Evolutionary conservation across 768 basidiomycete species (phyloP), one percentile per base, ranked within the genome.

Genomic region (Rhizopogon sp.): DNA sequence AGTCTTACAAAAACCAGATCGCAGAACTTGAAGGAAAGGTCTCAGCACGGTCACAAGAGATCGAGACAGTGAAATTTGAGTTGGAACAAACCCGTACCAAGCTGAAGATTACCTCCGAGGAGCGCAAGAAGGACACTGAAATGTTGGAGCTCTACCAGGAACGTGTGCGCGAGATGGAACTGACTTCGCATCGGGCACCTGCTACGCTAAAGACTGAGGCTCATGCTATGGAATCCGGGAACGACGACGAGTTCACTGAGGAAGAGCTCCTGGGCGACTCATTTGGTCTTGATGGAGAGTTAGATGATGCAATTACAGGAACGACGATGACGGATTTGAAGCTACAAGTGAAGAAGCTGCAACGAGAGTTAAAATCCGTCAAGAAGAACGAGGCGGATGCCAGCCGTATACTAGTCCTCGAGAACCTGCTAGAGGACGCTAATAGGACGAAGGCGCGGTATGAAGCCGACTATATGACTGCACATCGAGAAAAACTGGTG

Each of bases 321-420:
- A 89, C 85, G 45, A 93, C 88, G 10, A 94, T 87, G 84, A 98
- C 93, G 1, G 92, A 93, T 66, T 74, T 98, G 58, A 97, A 95
- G 66, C 76, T 98, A 29, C 87, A 91, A 65, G 82, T 98, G 49
- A 83, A 87, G 56, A 86, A 83, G 56, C 78, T 98, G 29, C 76
- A 90, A 66, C 75, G 93, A 25, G 93, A 98, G 66, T 76, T 98
- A 33, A 85, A 87, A 47, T 79, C 83, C 5, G 79, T 87, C 33
- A 78, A 78, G 68, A 84, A 83, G 68, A 87, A 90, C 57, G 85
- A 88, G 62, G 87, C 75, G 6, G 91, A 93, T 64, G 78, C 84
- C 6, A 89, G 87, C 57, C 79, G 83, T 28, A 72, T 94, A 5
- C 67, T 93, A 16, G 90, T 96, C n/a, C 74, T 97, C 28, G 93